Evolutionary conservation across 1,284 basidiomycete species (phyloP).

Genomic region (Cryptococcus sp.): DNA sequence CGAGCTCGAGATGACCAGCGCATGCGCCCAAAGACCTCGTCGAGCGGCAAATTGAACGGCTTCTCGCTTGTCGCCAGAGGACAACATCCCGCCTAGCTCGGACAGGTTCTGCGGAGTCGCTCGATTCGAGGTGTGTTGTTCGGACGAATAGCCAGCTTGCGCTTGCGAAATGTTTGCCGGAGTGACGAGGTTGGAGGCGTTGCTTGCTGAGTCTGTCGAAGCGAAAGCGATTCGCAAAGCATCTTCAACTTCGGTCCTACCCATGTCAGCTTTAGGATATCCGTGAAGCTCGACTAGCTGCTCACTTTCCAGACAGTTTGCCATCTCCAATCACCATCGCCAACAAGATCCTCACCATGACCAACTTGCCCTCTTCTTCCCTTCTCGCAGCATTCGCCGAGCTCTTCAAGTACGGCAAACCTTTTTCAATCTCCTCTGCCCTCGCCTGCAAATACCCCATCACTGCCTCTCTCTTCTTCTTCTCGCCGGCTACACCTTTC

Average conservation of each 20-base stretch:
- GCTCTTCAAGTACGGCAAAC: constrained; percentile 63
- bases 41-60: constrained; percentile 86
- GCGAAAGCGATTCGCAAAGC: neutral
- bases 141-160: constrained; percentile 7
- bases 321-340: constrained; percentile 83
- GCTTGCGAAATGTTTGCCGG: neutral
- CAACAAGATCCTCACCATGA: constrained; percentile 67
- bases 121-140: constrained; percentile 9
- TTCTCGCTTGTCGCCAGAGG: constrained; percentile 75
- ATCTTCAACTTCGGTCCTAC: constrained; percentile 1
- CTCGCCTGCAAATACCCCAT: constrained; percentile 69
- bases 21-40: constrained; percentile 89
- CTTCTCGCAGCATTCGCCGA: constrained; percentile 50
- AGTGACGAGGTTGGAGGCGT: neutral
- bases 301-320: constrained; percentile 70
- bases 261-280: neutral
- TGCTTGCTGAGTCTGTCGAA: neutral
- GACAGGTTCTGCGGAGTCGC: constrained; percentile 56
- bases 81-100: constrained; percentile 69
- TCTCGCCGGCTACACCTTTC: constrained; percentile 56
- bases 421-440: constrained; percentile 67
- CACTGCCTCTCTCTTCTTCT: constrained; percentile 76
- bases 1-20: constrained; percentile 88
- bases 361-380: constrained; percentile 67
- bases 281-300: neutral